phyloP scores from a whole-genome alignment of 2,329 filamentous ascomycete species.

The Cordyceps militaris region DNA sequence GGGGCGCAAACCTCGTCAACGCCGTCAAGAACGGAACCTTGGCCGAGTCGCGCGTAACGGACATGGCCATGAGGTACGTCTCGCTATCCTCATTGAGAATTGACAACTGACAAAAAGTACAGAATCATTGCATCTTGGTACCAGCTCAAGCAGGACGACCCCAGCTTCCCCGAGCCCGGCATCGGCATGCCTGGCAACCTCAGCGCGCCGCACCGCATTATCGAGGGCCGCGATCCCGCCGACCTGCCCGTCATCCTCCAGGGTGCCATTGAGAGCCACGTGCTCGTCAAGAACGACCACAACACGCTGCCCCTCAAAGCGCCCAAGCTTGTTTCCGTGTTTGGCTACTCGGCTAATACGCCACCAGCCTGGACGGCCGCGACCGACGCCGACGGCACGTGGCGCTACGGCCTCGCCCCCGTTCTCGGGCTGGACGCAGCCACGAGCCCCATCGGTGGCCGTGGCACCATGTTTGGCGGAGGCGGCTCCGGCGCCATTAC shows the following conservation, averaged over 20 bases:
- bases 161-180: slow-evolving; percentile 37
- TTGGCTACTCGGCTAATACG: slow-evolving; percentile 51
- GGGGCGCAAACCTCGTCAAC: slow-evolving; percentile 47
- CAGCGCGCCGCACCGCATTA: slow-evolving; percentile 41
- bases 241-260: slow-evolving; percentile 37
- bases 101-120: not conserved
- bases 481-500: slow-evolving; percentile 43
- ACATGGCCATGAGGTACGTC: slow-evolving; percentile 47
- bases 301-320: slow-evolving; percentile 46
- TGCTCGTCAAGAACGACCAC: slow-evolving; percentile 55
- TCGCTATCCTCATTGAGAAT: too few species aligned
- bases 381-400: slow-evolving; percentile 22
- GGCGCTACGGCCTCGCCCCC: slow-evolving; percentile 34
- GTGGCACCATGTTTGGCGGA: slow-evolving; percentile 31
- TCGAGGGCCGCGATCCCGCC: slow-evolving; percentile 47
- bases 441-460: slow-evolving; percentile 37
- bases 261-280: slow-evolving; percentile 55
- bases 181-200: slow-evolving; percentile 45
- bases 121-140: slow-evolving; percentile 49
- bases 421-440: slow-evolving; percentile 27
- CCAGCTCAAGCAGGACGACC: slow-evolving; percentile 44
- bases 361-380: slow-evolving; percentile 37
- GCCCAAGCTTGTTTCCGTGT: slow-evolving; percentile 48
- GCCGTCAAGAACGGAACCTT: slow-evolving; percentile 56
- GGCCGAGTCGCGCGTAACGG: slow-evolving; percentile 45